Evolutionary conservation across 2,329 filamentous ascomycete species (phyloP).

Genomic region (Hirsutella thompsonii): DNA sequence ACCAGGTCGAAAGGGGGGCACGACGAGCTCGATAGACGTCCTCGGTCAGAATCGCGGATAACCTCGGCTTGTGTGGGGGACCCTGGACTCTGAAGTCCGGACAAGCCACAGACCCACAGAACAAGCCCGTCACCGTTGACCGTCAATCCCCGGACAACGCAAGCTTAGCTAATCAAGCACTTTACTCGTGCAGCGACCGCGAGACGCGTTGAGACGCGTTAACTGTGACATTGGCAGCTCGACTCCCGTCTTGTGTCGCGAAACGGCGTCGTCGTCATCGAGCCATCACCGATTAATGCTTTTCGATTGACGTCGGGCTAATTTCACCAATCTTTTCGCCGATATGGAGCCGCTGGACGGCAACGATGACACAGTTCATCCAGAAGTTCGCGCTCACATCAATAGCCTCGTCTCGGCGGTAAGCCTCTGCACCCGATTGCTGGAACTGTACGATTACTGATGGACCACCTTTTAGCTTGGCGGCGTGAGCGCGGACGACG

Average conservation of each 20-base stretch:
- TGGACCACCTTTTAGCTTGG: conserved; percentile 50
- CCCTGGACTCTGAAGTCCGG: neutral
- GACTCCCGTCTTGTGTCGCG: too few species aligned
- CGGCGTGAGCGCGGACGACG: conserved; percentile 65
- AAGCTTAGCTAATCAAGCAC: too few species aligned
- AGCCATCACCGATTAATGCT: too few species aligned
- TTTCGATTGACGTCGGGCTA: too few species aligned
- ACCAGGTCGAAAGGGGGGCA: neutral
- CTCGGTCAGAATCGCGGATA: conserved; percentile 25
- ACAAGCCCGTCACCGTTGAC: too few species aligned
- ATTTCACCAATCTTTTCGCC: neutral
- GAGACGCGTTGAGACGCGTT: conserved; percentile 12
- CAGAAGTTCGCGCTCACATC: conserved; percentile 85
- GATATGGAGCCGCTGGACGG: conserved; percentile 42
- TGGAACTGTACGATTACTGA: neutral
- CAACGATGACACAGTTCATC: conserved; percentile 58
- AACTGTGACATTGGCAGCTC: neutral
- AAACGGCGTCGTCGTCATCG: too few species aligned
- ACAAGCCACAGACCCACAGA: too few species aligned
- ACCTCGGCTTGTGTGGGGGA: conserved; percentile 24
- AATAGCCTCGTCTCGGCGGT: conserved; percentile 90
- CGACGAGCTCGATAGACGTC: conserved; percentile 4
- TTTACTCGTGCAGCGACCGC: conserved; percentile 1
- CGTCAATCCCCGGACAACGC: too few species aligned
- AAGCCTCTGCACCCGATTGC: conserved; percentile 23